Evolutionary conservation across 1,284 basidiomycete genomes (phyloP), one percentile per base, ranked within the genome.

Genomic region (Sanghuangporus weigelae): DNA sequence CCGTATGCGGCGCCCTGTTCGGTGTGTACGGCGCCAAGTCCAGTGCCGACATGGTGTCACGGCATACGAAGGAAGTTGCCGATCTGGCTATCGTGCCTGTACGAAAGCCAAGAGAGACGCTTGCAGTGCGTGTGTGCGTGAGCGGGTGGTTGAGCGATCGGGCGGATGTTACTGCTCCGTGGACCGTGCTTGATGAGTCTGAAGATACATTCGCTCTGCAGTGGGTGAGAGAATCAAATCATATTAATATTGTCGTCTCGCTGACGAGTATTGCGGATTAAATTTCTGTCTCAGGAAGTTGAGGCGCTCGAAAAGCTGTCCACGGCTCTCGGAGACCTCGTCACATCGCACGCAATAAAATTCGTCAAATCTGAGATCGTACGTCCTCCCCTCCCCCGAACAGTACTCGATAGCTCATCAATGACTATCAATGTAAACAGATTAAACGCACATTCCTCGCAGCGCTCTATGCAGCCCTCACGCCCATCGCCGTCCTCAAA

Each of bases 1-100:
- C 84, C 10, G 79, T 86, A 0, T 84, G 83, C 66, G 83, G 82
- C 8, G 78, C 83, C 10, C 71, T 86, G 1, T 86, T 85, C 69
- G 84, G 84, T 2, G 81, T 74, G 2, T 85, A 85, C 67, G 84
- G 84, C 4, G 84, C 83, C 7, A 75, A 72, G 42, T 76, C 76
- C 40, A 79, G 79, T 0, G 81, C 79, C 1, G 73, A 70, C 12
- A 83, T 84, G 77, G 77, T 84, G 19, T 74, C 75, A 57, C 74
- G 80, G 35, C 82, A 84, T 69, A 82, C 80, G 26, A 71, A 78
- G 57, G 83, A 84, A 66, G 77, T 86, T 16, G 73, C 75, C n/a
- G 84, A 86, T 70, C 71, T 85, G 31, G 80, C 78, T 3, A 74
- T 85, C 31, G 68, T 82, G 6, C 82, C 82, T 11, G 80, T 84